Percentiles rank a stretch among this genome's conserved stretches.
Conservation (phyloP, 176 grass and related monocot genomes). For the Canna indica region DNA sequence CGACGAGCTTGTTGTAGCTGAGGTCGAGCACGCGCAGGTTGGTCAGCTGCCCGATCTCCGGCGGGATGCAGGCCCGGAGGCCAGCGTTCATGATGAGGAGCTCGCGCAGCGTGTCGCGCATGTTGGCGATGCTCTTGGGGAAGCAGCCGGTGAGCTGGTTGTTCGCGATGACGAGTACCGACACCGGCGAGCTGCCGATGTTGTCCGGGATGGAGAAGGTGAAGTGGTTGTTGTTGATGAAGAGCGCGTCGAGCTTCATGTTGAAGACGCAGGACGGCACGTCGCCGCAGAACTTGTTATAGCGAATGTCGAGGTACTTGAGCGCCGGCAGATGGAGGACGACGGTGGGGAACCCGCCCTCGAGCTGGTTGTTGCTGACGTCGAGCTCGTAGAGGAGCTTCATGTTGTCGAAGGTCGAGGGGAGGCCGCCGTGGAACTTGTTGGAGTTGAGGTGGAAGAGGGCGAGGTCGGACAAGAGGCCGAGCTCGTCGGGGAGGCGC, state of each 20-base stretch:
- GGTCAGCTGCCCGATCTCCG: not conserved
- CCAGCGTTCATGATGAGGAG: conserved; percentile 6
- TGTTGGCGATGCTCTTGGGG: not conserved
- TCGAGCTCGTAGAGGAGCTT: not conserved
- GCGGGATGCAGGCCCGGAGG: not conserved
- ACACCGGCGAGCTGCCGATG: conserved; percentile 3
- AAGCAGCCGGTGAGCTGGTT: conserved; percentile 1
- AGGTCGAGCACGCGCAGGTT: conserved; percentile 1
- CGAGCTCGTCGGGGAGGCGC: not conserved
- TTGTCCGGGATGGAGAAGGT: conserved; percentile 1
- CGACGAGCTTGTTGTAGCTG: conserved; percentile 8
- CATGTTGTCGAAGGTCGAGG: not conserved
- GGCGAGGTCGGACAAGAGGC: not conserved
- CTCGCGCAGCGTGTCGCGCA: not conserved
- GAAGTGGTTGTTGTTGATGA: conserved; percentile 1
- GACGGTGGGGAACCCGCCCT: not conserved
- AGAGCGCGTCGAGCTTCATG: not conserved
- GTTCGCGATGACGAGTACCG: not conserved
- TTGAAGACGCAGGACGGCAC: not conserved
- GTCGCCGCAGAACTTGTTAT: not conserved
- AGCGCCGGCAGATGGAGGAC: not conserved
- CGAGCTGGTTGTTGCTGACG: conserved; percentile 7
- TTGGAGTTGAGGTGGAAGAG: conserved; percentile 12
- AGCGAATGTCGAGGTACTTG: not conserved
- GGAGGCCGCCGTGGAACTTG: not conserved